phyloP scores from a whole-genome alignment of 2,329 filamentous ascomycete genomes.

The Trichoderma polysporum region DNA sequence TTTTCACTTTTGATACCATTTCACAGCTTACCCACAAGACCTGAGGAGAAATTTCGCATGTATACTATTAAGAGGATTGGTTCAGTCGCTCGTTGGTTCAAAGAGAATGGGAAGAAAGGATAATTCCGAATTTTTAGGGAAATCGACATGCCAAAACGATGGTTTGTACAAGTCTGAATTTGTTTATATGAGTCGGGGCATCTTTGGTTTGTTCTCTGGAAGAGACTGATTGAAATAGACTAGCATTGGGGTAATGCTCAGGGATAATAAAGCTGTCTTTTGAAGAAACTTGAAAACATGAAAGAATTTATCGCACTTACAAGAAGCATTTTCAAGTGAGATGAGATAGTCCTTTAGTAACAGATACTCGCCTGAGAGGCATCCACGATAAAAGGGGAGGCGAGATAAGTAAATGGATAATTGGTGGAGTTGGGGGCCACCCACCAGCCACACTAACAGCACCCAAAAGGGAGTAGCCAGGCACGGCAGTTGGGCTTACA shows the following conservation, averaged over 20 bases:
- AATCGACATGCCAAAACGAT: not conserved
- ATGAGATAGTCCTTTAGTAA: too few relatives aligned
- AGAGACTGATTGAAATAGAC: constrained; percentile 9
- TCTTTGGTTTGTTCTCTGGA: constrained; percentile 11
- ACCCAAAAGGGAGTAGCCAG: constrained; percentile 17
- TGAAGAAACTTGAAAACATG: not conserved
- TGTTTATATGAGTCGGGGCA: constrained; percentile 17
- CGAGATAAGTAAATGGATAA: not conserved
- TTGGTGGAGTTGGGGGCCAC: constrained; percentile 9
- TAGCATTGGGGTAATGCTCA: constrained; percentile 11
- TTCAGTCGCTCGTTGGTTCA: constrained; percentile 18
- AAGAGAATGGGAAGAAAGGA: constrained; percentile 17
- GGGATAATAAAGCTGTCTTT: not conserved
- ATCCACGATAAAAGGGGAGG: not conserved
- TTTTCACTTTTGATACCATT: constrained; percentile 12
- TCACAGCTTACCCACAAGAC: not conserved
- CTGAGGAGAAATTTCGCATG: constrained; percentile 3
- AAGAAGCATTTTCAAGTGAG: not conserved
- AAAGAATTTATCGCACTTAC: not conserved
- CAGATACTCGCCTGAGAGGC: not conserved
- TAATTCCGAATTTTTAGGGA: constrained; percentile 16
- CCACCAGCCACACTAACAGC: not conserved
- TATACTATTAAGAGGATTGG: constrained; percentile 19
- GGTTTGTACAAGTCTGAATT: constrained; percentile 15
- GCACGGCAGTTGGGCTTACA: constrained; percentile 19